These are phyloP conservation scores for Irpex rosettiformis DNA, from an alignment of 1,284 basidiomycete species.

Conservation along the genomic window DNA sequence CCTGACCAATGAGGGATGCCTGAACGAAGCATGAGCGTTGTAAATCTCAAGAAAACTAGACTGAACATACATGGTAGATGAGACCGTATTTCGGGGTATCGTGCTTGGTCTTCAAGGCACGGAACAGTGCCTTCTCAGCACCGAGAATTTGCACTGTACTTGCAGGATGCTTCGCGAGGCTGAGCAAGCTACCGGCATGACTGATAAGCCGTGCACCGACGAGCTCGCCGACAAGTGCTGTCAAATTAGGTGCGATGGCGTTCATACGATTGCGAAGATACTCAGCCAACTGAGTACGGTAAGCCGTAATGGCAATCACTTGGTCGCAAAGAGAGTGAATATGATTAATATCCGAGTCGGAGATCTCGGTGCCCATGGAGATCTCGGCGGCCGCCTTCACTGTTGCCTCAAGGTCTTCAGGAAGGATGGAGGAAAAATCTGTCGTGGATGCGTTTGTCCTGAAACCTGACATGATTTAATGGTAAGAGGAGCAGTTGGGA, in stretches of 20 bases:
- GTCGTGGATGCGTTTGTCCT: conserved; percentile 89
- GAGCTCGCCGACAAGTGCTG: conserved; percentile 93
- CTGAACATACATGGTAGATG: conserved; percentile 82
- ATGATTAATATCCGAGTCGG: conserved; percentile 91
- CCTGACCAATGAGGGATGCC: conserved; percentile 95
- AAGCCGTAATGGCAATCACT: conserved; percentile 93
- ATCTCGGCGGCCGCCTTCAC: conserved; percentile 93
- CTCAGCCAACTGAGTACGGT: conserved; percentile 90
- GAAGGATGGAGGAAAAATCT: conserved; percentile 86
- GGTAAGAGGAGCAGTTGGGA: not conserved
- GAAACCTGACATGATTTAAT: conserved; percentile 57
- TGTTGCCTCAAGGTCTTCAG: conserved; percentile 91
- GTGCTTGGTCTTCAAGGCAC: conserved; percentile 98
- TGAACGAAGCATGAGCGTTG: conserved; percentile 27
- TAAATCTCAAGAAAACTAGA: not conserved
- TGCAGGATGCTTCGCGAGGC: conserved; percentile 94
- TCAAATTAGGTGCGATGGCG: conserved; percentile 95
- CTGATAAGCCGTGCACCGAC: conserved; percentile 96
- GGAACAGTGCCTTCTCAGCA: conserved; percentile 97
- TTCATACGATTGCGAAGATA: conserved; percentile 98
- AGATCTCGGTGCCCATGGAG: conserved; percentile 99
- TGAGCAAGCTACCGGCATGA: conserved; percentile 94
- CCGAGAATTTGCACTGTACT: conserved; percentile 98
- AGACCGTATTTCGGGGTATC: conserved; percentile 98
- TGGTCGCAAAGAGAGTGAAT: conserved; percentile 96